These are phyloP conservation scores for Trichoderma sp. DNA, from an alignment of 2,329 filamentous ascomycete genomes.

Conservation along the genomic window DNA sequence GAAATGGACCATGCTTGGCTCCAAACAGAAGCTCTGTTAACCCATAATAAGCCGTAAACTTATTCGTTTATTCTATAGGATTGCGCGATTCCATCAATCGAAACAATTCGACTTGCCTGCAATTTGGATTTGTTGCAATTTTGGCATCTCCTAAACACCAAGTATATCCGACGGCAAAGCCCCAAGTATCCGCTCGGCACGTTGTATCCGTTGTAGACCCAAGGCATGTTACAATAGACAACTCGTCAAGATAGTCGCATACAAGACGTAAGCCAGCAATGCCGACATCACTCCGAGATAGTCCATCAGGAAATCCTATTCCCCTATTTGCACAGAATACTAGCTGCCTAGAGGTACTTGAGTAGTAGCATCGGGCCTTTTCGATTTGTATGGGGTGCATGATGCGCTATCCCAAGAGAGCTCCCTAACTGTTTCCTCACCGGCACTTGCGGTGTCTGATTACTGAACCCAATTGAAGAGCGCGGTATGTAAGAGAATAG, in stretches of 20 bases:
- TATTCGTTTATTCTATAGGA: not conserved
- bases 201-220: not conserved
- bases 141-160: not conserved
- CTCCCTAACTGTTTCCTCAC: not conserved
- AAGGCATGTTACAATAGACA: not conserved
- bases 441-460: not conserved
- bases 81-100: not conserved
- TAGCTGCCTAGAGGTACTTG: not conserved
- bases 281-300: slow-evolving; percentile 1
- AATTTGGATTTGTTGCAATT: not conserved
- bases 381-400: not conserved
- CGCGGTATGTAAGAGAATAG: not conserved
- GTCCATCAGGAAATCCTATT: not conserved
- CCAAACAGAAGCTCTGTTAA: not conserved
- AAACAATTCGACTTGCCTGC: not conserved
- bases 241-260: not conserved
- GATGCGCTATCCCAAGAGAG: not conserved
- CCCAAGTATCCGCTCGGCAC: not conserved
- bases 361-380: slow-evolving; percentile 3
- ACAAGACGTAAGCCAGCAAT: not conserved
- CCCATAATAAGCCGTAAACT: not conserved
- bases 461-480: not conserved
- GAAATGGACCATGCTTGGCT: not conserved
- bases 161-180: not conserved
- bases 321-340: not conserved